A percentile compares a stretch with the other conserved stretches of the same genome.
phyloP scores from a whole-genome alignment of 768 basidiomycete genomes.

The Termitomyces sp. region DNA sequence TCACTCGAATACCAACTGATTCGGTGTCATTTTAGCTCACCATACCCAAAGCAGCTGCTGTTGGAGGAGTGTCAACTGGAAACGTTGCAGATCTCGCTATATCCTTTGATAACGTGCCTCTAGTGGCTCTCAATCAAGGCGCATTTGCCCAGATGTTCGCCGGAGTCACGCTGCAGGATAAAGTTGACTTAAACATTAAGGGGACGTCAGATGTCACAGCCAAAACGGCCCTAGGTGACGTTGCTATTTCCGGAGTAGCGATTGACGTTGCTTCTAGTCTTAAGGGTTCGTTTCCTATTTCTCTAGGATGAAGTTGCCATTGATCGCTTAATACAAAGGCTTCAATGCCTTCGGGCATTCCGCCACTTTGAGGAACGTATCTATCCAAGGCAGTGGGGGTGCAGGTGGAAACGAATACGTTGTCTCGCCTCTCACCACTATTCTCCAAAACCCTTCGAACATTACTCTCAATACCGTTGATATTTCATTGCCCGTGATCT shows the following conservation, averaged over 20 bases:
- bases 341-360: constrained; percentile 56
- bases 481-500: constrained; percentile 56
- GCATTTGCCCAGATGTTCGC: constrained; percentile 59
- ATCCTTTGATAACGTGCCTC: constrained; percentile 51
- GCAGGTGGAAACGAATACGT: constrained; percentile 58
- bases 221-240: constrained; percentile 60
- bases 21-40: constrained; percentile 34
- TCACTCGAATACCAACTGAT: neutral
- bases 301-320: neutral
- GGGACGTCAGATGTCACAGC: constrained; percentile 59
- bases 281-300: constrained; percentile 34
- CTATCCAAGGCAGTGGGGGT: constrained; percentile 64
- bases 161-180: constrained; percentile 47
- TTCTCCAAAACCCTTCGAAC: constrained; percentile 65
- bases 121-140: constrained; percentile 50
- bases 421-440: constrained; percentile 52
- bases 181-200: constrained; percentile 44
- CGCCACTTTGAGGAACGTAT: constrained; percentile 51
- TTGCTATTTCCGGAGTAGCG: constrained; percentile 61
- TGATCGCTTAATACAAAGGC: constrained; percentile 28
- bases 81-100: constrained; percentile 59
- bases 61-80: constrained; percentile 68
- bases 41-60: constrained; percentile 43
- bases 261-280: constrained; percentile 58
- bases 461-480: constrained; percentile 57